Percentiles rank a stretch among this genome's conserved stretches.
Conservation (phyloP, 1,284 basidiomycete species). For the Melampsora larici-populina region DNA sequence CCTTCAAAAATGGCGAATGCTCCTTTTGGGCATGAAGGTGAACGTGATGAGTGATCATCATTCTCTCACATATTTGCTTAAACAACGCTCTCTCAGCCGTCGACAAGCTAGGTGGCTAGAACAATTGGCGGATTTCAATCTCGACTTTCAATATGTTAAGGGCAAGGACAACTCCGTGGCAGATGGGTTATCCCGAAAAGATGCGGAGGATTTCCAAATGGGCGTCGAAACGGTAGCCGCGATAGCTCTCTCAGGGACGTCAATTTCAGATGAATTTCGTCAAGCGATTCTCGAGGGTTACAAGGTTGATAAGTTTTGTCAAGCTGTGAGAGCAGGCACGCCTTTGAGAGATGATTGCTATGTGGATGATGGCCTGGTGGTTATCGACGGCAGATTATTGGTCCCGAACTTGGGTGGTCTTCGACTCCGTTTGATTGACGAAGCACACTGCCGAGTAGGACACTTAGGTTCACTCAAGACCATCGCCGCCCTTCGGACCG, state of each 20-base stretch:
- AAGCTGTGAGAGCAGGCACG: neutral
- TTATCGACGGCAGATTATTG: neutral
- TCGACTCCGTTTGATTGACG: neutral
- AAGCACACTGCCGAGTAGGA: too few relatives aligned
- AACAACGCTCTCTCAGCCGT: too few relatives aligned
- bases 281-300: slow-evolving; percentile 34
- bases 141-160: too few relatives aligned
- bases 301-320: neutral
- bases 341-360: too few relatives aligned
- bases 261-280: slow-evolving; percentile 51
- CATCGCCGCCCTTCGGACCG: neutral
- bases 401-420: neutral
- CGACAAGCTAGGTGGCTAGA: too few relatives aligned
- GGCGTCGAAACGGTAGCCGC: slow-evolving; percentile 55
- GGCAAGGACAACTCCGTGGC: too few relatives aligned
- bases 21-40: too few relatives aligned
- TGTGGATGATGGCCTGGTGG: neutral
- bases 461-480: neutral
- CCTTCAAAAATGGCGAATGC: too few relatives aligned
- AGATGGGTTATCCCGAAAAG: too few relatives aligned
- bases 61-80: too few relatives aligned
- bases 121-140: too few relatives aligned
- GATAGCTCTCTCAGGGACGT: slow-evolving; percentile 55
- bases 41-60: too few relatives aligned
- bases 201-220: neutral